Percentiles rank a stretch among this genome's conserved stretches.
phyloP scores from a whole-genome alignment of 176 grass and related monocot genomes.

The Aegilops tauschii region DNA sequence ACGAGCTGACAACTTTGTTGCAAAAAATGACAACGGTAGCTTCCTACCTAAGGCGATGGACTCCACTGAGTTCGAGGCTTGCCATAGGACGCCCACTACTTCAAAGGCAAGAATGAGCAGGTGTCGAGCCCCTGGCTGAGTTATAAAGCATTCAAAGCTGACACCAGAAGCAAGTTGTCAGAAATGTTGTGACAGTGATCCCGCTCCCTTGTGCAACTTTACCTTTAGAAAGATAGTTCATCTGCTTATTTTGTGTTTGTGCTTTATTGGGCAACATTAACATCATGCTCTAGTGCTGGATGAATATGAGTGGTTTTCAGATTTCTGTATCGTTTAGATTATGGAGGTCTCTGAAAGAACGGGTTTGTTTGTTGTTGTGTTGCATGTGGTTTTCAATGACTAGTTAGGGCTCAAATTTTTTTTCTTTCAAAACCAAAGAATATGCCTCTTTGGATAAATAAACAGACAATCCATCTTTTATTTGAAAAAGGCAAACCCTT shows the following conservation, averaged over 20 bases:
- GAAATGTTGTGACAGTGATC: background rate
- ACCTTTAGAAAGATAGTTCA: no score
- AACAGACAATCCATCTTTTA: no score
- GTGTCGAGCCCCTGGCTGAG: conserved; percentile 26
- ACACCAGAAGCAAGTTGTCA: background rate
- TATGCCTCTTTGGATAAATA: no score
- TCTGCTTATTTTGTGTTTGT: background rate
- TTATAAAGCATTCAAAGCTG: background rate
- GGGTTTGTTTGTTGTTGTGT: no score
- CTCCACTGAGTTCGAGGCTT: conserved; percentile 22
- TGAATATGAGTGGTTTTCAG: background rate
- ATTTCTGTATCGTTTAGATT: no score
- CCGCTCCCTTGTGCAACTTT: no score
- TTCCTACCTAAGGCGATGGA: conserved; percentile 39
- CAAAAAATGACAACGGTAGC: conserved; percentile 58
- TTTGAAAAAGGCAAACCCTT: no score
- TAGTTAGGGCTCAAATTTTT: no score
- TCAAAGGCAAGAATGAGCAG: conserved; percentile 50
- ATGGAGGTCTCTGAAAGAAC: no score
- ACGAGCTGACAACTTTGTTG: conserved; percentile 53
- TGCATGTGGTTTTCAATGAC: no score
- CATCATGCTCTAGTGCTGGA: background rate
- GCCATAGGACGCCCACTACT: conserved; percentile 26
- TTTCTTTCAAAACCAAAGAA: no score
- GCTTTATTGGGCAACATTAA: background rate